A percentile compares a stretch with the other conserved stretches of the same genome.
Conservation (phyloP, 257 asterid species). For the Penstemon davidsonii region DNA sequence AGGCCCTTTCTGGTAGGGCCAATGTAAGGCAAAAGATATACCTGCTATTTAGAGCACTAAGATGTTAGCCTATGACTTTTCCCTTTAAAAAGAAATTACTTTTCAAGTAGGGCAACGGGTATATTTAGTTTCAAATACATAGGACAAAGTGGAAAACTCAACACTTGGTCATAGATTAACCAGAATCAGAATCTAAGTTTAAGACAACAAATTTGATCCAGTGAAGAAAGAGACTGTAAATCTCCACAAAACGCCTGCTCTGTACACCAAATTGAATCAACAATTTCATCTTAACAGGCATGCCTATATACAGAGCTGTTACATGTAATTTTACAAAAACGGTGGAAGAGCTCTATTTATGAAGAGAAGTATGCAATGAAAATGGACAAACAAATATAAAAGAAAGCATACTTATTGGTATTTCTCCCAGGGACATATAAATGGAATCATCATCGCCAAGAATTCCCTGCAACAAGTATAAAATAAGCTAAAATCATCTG, state of each 20-base stretch:
- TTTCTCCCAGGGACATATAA: slow-evolving; percentile 90
- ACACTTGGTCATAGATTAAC: not conserved
- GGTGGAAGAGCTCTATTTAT: not conserved
- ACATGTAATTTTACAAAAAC: not conserved
- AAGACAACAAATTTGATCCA: slow-evolving; percentile 6
- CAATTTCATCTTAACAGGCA: not conserved
- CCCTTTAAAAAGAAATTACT: not conserved
- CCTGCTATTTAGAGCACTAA: slow-evolving; percentile 8
- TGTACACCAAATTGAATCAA: slow-evolving; percentile 6
- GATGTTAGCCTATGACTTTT: not conserved
- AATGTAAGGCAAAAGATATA: slow-evolving; percentile 3
- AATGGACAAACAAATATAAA: slow-evolving; percentile 16
- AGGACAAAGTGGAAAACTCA: not conserved
- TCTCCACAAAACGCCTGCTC: not conserved
- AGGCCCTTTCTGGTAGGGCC: not conserved
- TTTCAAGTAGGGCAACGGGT: not conserved
- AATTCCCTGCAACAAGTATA: slow-evolving; percentile 66
- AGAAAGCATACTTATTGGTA: slow-evolving; percentile 74
- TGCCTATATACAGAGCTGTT: slow-evolving; percentile 11
- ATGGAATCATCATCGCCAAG: slow-evolving; percentile 94
- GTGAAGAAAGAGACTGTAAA: not conserved
- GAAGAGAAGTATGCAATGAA: slow-evolving; percentile 23
- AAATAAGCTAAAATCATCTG: slow-evolving; percentile 14
- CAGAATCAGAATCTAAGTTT: not conserved
- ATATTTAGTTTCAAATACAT: not conserved